Evolutionary conservation across 768 basidiomycete genomes (phyloP).

Genomic region (Pleurotus tuoliensis): DNA sequence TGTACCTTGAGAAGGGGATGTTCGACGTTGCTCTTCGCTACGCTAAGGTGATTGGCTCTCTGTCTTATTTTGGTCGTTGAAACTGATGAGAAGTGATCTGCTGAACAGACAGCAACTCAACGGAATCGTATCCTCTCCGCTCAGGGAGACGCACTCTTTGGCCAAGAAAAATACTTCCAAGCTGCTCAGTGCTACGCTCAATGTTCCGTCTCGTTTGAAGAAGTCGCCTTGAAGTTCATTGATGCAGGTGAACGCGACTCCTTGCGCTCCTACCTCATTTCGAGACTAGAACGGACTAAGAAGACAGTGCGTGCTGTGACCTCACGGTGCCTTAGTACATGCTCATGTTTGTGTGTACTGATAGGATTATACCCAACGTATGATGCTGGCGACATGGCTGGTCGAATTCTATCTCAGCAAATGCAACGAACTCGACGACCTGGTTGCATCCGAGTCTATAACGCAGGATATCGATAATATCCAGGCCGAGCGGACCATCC

Average conservation of each 20-base stretch:
- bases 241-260: constrained; percentile 90
- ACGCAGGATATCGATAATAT: constrained; percentile 85
- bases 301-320: constrained; percentile 57
- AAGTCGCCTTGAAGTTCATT: constrained; percentile 85
- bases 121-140: constrained; percentile 79
- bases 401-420: constrained; percentile 97
- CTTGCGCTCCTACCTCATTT: constrained; percentile 83
- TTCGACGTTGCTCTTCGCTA: constrained; percentile 79
- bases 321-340: too few species aligned
- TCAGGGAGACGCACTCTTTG: constrained; percentile 79
- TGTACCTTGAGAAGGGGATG: constrained; percentile 74
- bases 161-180: constrained; percentile 78
- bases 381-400: constrained; percentile 98
- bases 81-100: too few species aligned
- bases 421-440: constrained; percentile 93
- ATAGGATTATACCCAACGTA: constrained; percentile 89
- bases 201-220: constrained; percentile 85
- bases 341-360: too few species aligned
- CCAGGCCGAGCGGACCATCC: constrained; percentile 68
- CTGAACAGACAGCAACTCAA: constrained; percentile 73
- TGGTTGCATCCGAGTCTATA: constrained; percentile 81
- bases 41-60: constrained; percentile 58
- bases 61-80: too few species aligned
- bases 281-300: constrained; percentile 78
- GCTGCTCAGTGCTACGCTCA: constrained; percentile 92